phyloP scores from a whole-genome alignment of 2,329 filamentous ascomycete genomes.

The Canariomyces notabilis region DNA sequence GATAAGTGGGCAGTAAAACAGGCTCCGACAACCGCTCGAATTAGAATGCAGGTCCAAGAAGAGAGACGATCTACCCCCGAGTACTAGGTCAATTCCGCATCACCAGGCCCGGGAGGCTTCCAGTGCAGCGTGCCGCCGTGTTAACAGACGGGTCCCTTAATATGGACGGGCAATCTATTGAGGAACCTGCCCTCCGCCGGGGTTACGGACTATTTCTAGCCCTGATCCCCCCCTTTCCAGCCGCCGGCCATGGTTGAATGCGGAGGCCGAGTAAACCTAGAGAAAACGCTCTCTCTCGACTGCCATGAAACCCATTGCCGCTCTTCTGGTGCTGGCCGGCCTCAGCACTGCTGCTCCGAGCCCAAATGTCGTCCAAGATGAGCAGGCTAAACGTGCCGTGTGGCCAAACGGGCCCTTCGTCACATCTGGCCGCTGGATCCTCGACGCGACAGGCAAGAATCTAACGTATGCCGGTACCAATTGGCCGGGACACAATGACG shows the following conservation, averaged over 20 bases:
- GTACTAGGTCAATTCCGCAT: too few species aligned
- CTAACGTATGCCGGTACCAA: constrained; percentile 53
- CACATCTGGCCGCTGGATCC: constrained; percentile 38
- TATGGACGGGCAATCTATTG: constrained; percentile 10
- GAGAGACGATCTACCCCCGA: neutral
- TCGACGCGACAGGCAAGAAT: constrained; percentile 37
- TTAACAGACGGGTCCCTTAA: constrained; percentile 7
- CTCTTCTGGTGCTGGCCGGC: constrained; percentile 17
- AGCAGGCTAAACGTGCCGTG: constrained; percentile 4
- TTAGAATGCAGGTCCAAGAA: neutral
- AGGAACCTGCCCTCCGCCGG: neutral
- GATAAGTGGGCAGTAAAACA: neutral
- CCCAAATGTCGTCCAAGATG: neutral
- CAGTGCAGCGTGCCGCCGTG: neutral
- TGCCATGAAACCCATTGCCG: constrained; percentile 21
- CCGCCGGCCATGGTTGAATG: neutral
- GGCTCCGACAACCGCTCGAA: neutral
- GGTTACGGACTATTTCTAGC: neutral
- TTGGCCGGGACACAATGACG: constrained; percentile 56
- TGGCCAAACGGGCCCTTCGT: constrained; percentile 43
- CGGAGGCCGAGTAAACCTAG: neutral
- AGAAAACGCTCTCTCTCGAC: neutral
- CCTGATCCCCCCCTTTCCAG: neutral
- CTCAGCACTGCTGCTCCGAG: constrained; percentile 12
- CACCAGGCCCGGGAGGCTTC: neutral